phyloP scores from a whole-genome alignment of 2,329 filamentous ascomycete species.

The Claviceps cyperi region DNA sequence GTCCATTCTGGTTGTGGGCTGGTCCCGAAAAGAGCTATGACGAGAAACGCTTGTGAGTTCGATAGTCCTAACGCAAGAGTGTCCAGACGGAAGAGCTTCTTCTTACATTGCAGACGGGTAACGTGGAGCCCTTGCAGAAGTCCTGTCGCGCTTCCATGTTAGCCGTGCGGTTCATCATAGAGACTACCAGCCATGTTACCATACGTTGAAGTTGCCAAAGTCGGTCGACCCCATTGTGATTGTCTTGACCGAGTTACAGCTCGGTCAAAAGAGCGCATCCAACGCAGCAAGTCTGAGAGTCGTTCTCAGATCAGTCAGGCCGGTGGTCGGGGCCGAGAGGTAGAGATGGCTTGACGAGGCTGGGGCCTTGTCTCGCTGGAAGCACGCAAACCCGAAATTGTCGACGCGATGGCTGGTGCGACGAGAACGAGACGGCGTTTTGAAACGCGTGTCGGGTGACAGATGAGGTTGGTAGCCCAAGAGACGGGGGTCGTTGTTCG shows the following conservation, averaged over 20 bases:
- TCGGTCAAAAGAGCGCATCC: slow-evolving; percentile 3
- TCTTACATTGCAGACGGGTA: slow-evolving; percentile 73
- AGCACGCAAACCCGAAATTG: not conserved
- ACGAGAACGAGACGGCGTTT: not conserved
- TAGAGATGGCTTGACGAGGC: not conserved
- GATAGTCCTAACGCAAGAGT: not conserved
- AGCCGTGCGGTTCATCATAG: slow-evolving; percentile 8
- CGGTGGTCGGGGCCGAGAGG: not conserved
- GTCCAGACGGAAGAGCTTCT: not conserved
- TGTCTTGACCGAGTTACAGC: slow-evolving; percentile 9
- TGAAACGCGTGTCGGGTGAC: not conserved
- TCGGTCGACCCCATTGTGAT: slow-evolving; percentile 43
- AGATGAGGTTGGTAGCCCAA: not conserved
- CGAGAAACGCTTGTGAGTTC: slow-evolving; percentile 3
- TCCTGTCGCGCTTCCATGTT: slow-evolving; percentile 33
- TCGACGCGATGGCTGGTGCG: not conserved
- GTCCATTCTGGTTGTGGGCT: slow-evolving; percentile 42
- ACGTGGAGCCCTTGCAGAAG: slow-evolving; percentile 72
- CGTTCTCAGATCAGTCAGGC: not conserved
- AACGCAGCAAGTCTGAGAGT: not conserved
- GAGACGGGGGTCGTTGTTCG: no score
- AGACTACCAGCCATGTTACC: slow-evolving; percentile 2
- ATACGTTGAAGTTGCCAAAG: slow-evolving; percentile 47
- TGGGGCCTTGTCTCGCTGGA: not conserved
- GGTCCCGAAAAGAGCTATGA: slow-evolving; percentile 38